Evolutionary conservation across 2,329 filamentous ascomycete genomes (phyloP).

Genomic region (Epichloe brachyelytri): DNA sequence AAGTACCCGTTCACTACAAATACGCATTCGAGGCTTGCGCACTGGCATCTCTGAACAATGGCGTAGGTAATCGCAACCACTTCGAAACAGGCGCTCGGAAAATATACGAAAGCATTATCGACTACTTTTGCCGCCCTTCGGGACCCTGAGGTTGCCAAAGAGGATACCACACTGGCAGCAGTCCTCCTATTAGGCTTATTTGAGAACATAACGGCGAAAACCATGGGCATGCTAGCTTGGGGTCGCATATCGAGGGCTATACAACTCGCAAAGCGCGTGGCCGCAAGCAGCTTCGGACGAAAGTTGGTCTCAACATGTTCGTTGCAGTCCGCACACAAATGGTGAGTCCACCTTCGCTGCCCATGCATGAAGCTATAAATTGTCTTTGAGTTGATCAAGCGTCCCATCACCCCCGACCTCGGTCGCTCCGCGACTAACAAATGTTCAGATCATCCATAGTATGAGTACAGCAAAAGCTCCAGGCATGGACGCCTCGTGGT

Average conservation of each 20-base stretch:
- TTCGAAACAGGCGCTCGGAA: slow-evolving; percentile 30
- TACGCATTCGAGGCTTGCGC: slow-evolving; percentile 48
- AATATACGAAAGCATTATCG: slow-evolving; percentile 42
- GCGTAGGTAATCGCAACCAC: slow-evolving; percentile 22
- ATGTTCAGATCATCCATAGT: slow-evolving; percentile 40
- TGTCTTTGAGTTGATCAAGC: not conserved
- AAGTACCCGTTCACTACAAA: slow-evolving; percentile 33
- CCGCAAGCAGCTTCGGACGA: slow-evolving; percentile 39
- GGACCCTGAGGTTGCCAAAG: slow-evolving; percentile 33
- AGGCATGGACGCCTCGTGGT: slow-evolving; percentile 44
- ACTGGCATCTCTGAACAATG: slow-evolving; percentile 43
- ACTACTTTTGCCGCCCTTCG: slow-evolving; percentile 39
- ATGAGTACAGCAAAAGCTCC: slow-evolving; percentile 40
- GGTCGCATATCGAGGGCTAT: slow-evolving; percentile 51
- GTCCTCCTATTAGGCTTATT: slow-evolving; percentile 48
- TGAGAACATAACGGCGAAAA: slow-evolving; percentile 44
- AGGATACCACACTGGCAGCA: slow-evolving; percentile 46
- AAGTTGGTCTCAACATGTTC: slow-evolving; percentile 41
- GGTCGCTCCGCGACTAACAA: slow-evolving; percentile 2
- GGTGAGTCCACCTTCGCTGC: slow-evolving; percentile 22
- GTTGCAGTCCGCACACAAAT: slow-evolving; percentile 48
- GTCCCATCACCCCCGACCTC: not conserved
- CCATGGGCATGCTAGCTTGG: slow-evolving; percentile 44
- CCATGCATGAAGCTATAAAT: not conserved
- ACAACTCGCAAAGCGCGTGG: slow-evolving; percentile 44